Base-by-base conservation (phyloP, 352 stramenopile genomes). In the Phytopythium cucurbitacearum region DNA sequence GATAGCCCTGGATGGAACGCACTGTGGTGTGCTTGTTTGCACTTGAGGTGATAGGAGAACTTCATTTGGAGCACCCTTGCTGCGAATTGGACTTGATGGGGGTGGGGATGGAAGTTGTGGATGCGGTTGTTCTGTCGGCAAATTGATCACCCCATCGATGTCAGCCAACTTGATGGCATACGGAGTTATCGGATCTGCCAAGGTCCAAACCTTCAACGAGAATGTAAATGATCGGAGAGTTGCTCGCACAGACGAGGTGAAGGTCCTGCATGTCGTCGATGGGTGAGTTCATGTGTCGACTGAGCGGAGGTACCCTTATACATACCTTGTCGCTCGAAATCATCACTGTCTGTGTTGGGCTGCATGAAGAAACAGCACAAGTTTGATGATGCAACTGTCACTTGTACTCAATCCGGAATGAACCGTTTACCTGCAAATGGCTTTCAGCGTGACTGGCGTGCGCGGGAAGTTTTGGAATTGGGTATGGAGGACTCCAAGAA, bases 401-500 rank as follows among this genome's bases (percentile, higher is more conserved):
- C 15, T 47, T 0, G 21, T 2, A 28, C 21, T 2, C 21, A 28
- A 28, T 2, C 21, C 21, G 21, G 21, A 28, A 28, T 28, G 21
- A 28, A 3, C n/a, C 42, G 28, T 40, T 4, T 56, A 80, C 71
- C 68, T 84, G 50, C 70, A 57, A 52, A 78, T 59, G 33, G 71
- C 53, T 46, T 65, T 73, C 32, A 85, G 53, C n/a, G 60, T 60
- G 12, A 76, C 16, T 9, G 59, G 58, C 0, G 45, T 9, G 33
- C 66, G 48, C 15, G 59, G 57, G 8, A 59, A 46, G 16, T 66
- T 69, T n/a, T 65, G 59, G 48, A 91, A 73, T 7, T 87, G 51
- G 4, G 59, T 53, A 12, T 67, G 53, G 33, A 87, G 62, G 7
- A 73, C 54, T 49, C 71, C 12, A 3, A 59, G 38, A 32, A 91